phyloP scores from a whole-genome alignment of 768 basidiomycete genomes.

The Calocybe indica region DNA sequence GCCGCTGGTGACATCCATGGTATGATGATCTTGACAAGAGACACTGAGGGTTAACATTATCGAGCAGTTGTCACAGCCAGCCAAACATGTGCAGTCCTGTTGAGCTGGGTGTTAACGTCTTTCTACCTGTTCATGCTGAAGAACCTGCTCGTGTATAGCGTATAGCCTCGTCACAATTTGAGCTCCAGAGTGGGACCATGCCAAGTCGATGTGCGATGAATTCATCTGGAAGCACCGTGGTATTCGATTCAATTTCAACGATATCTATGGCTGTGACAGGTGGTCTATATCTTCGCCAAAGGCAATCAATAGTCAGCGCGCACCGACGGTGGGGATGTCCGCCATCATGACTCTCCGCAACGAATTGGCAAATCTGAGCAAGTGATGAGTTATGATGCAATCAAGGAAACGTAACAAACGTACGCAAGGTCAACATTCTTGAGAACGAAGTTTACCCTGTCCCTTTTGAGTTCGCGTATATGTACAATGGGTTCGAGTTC shows the following conservation, averaged over 20 bases:
- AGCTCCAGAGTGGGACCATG: constrained; percentile 85
- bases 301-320: constrained; percentile 20
- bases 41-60: constrained; percentile 78
- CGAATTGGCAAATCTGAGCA: constrained; percentile 86
- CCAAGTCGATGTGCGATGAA: constrained; percentile 96
- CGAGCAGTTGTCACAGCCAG: constrained; percentile 82
- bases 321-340: constrained; percentile 93
- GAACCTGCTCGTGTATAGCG: constrained; percentile 63
- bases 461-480: constrained; percentile 79
- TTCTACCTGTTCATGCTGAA: neutral
- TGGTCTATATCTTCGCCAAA: constrained; percentile 4
- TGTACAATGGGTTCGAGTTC: constrained; percentile 66
- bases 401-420: constrained; percentile 21
- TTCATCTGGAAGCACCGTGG: constrained; percentile 92
- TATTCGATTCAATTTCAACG: constrained; percentile 88
- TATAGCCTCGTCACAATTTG: constrained; percentile 86
- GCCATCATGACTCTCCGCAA: constrained; percentile 92
- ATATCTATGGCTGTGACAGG: constrained; percentile 81
- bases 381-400: constrained; percentile 6
- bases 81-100: constrained; percentile 89
- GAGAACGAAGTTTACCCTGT: constrained; percentile 86
- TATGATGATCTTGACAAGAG: constrained; percentile 61
- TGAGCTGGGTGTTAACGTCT: neutral
- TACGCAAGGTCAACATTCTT: constrained; percentile 97
- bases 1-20: constrained; percentile 83